Evolutionary conservation across 768 basidiomycete genomes (phyloP).

Genomic region (Boletus coccyginus): DNA sequence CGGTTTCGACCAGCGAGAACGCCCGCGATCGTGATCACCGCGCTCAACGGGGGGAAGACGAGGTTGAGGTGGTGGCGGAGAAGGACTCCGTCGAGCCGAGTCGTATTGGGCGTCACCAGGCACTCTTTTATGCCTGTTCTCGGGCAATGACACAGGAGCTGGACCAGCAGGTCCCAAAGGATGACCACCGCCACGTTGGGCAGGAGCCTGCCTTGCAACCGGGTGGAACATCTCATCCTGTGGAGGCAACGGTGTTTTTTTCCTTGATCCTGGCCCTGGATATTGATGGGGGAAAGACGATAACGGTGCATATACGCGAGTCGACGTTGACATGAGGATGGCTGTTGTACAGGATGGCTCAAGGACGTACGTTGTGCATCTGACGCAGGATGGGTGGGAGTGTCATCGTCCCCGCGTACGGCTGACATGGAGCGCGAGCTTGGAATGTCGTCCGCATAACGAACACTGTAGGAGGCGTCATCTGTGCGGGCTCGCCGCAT

Average conservation of each 20-base stretch:
- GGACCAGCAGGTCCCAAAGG: not conserved
- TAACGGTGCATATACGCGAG: constrained; percentile 21
- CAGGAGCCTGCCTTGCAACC: constrained; percentile 10
- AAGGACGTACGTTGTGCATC: constrained; percentile 39
- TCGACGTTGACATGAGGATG: constrained; percentile 28
- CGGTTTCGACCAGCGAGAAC: constrained; percentile 14
- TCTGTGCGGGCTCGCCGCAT: constrained; percentile 20
- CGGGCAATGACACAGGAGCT: constrained; percentile 5
- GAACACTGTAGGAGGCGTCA: constrained; percentile 12
- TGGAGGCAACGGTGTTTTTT: constrained; percentile 36
- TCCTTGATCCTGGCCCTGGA: constrained; percentile 33
- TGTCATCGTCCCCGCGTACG: constrained; percentile 19
- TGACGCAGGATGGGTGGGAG: constrained; percentile 18
- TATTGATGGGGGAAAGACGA: constrained; percentile 16
- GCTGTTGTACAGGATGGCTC: constrained; percentile 27
- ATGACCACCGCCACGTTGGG: constrained; percentile 11
- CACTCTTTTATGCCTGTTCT: constrained; percentile 1
- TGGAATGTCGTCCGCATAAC: constrained; percentile 16
- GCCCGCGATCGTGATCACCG: constrained; percentile 16
- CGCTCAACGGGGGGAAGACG: constrained; percentile 5
- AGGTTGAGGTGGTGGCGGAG: constrained; percentile 5
- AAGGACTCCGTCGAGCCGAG: constrained; percentile 12
- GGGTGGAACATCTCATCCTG: constrained; percentile 33
- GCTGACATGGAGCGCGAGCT: constrained; percentile 19
- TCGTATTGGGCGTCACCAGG: constrained; percentile 7